Base-by-base conservation (phyloP, 176 grass and related monocot species). In the Rhynchospora tenuis region DNA sequence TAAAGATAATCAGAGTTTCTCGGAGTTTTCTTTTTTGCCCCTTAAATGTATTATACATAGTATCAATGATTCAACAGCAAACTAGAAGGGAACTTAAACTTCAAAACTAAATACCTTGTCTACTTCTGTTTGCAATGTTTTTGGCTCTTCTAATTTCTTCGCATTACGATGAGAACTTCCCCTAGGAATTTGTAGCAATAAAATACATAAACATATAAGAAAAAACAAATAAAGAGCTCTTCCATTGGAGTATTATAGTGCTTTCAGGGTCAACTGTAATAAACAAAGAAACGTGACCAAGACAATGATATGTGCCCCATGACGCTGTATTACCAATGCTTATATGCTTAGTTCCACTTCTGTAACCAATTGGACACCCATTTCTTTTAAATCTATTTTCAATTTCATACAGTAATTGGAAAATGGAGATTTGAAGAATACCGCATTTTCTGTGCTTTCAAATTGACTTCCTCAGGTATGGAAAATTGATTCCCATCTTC, bases 401-500 rank as follows among this genome's bases (percentile, higher is more conserved):
- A 60, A 46, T 17, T 72, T 12, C 50, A 75, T 52, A 10, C 33
- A 51, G 38, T 51, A 31, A 82, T 16, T 48, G 2, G 5, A 20
- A 43, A 80, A 66, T 56, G 15, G 59, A 60, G 46, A 33, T 74
- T 44, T 64, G 48, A 74, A 50, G 42, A 17, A 54, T 64, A 87
- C 85, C 79, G 16, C 60, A 87, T 43, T 70, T 87, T 27, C 71
- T 82, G 57, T 62, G 79, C 64, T 64, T 64, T 73, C 55, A 83
- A 5, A 50, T 83, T 93, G 59, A 85, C 58, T 85, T 88, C 91
- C 17, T 77, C 83, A 85, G 85, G 58, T 27, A 44, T 55, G 8
- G 63, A 67, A 26, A 68, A 84, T 65, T 74, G 66, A 81, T 91
- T 84, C 76, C 80, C 91, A 10, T 80, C 88, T 88, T 93, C 89